Evolutionary conservation across 495 filamentous ascomycete genomes (phyloP).

Genomic region (Apiosordaria backusii): DNA sequence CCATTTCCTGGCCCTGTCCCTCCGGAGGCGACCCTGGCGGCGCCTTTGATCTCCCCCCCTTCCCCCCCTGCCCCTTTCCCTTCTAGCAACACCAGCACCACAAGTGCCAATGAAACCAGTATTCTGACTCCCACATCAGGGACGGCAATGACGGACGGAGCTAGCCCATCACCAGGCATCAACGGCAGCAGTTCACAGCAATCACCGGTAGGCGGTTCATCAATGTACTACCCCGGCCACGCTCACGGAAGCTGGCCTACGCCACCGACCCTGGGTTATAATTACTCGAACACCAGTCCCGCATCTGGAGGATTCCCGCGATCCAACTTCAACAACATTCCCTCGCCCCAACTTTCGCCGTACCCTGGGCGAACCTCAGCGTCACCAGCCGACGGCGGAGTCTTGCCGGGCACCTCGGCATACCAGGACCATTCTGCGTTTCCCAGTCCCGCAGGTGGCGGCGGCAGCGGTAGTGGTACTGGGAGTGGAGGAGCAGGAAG

Average conservation of each 20-base stretch:
- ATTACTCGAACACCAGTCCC: constrained; percentile 52
- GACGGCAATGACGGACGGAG: constrained; percentile 49
- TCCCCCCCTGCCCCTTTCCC: constrained; percentile 36
- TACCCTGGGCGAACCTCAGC: constrained; percentile 30
- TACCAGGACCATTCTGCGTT: constrained; percentile 34
- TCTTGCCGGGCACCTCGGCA: constrained; percentile 23
- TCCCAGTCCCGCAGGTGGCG: constrained; percentile 33
- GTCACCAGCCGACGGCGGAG: constrained; percentile 33
- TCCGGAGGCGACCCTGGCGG: not conserved
- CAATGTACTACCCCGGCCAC: constrained; percentile 44
- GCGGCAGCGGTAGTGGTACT: no score
- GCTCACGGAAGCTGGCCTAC: constrained; percentile 49
- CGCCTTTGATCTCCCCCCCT: constrained; percentile 7
- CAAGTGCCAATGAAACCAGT: constrained; percentile 46
- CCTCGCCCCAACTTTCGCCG: constrained; percentile 23
- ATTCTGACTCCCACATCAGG: constrained; percentile 42
- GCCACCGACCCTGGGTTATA: constrained; percentile 50
- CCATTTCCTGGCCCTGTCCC: not conserved
- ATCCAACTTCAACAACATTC: constrained; percentile 18
- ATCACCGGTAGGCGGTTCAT: constrained; percentile 29
- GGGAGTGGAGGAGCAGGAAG: constrained; percentile 5
- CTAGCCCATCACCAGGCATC: constrained; percentile 59
- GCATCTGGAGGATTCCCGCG: constrained; percentile 28
- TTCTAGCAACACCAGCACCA: constrained; percentile 45
- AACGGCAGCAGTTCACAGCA: constrained; percentile 52